Evolutionary conservation across 441 rosid species (phyloP).

Genomic region (Euphorbia celastroides): DNA sequence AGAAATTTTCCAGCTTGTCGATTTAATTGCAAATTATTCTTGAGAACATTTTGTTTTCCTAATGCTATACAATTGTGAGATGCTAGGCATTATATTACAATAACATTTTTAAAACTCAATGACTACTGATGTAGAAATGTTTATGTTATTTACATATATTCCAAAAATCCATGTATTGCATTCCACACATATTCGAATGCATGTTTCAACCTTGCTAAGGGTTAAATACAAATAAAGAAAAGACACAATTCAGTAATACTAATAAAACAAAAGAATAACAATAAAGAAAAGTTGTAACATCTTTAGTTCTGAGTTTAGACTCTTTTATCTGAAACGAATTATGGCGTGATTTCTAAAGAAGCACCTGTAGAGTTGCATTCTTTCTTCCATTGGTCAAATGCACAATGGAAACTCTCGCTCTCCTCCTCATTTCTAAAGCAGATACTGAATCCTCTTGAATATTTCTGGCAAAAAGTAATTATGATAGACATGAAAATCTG

Average conservation of each 20-base stretch:
- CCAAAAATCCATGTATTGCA: not conserved
- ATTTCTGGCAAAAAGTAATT: slow-evolving; percentile 51
- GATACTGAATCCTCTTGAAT: slow-evolving; percentile 56
- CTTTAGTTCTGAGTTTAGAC: not conserved
- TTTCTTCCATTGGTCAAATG: slow-evolving; percentile 75
- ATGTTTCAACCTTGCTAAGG: not conserved
- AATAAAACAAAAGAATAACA: not conserved
- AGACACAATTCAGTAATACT: not conserved
- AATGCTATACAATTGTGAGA: not conserved
- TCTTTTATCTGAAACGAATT: slow-evolving; percentile 11
- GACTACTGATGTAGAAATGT: not conserved
- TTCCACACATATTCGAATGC: not conserved
- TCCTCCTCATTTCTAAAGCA: slow-evolving; percentile 68
- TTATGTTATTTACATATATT: not conserved
- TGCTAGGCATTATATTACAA: not conserved
- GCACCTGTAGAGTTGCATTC: slow-evolving; percentile 55
- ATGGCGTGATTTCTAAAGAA: slow-evolving; percentile 26
- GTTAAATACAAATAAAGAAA: not conserved
- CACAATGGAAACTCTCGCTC: slow-evolving; percentile 62
- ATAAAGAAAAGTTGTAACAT: not conserved
- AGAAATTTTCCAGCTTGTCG: not conserved
- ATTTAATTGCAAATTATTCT: not conserved
- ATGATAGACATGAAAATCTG: slow-evolving; percentile 21
- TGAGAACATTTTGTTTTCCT: not conserved
- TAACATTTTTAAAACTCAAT: not conserved